Conservation (phyloP, 2,329 filamentous ascomycete species). For the Pseudocercospora cruenta region DNA sequence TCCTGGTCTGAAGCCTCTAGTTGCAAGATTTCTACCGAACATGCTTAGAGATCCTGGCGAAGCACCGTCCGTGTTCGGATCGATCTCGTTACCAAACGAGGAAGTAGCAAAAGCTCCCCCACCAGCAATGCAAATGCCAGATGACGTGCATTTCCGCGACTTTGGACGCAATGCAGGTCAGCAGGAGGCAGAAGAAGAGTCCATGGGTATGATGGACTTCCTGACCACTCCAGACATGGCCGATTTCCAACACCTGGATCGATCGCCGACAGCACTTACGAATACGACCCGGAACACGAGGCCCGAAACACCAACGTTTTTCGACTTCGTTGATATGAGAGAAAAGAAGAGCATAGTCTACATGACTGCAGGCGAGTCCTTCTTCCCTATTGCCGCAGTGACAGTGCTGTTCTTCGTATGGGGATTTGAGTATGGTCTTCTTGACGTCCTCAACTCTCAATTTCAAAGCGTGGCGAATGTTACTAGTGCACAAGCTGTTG, state of each 20-base stretch:
- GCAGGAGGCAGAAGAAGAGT: slow-evolving; percentile 17
- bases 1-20: slow-evolving; percentile 86
- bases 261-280: slow-evolving; percentile 44
- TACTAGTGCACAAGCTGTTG: slow-evolving; percentile 64
- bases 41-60: slow-evolving; percentile 56
- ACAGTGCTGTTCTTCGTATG: slow-evolving; percentile 84
- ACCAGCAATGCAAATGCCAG: slow-evolving; percentile 16
- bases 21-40: slow-evolving; percentile 64
- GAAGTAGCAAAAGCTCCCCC: slow-evolving; percentile 18
- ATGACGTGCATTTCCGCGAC: slow-evolving; percentile 32
- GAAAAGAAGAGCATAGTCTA: slow-evolving; percentile 72
- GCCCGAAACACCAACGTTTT: slow-evolving; percentile 58
- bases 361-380: slow-evolving; percentile 64
- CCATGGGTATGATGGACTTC: slow-evolving; percentile 58
- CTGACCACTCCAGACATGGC: slow-evolving; percentile 53
- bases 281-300: slow-evolving; percentile 45
- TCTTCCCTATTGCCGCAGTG: slow-evolving; percentile 74
- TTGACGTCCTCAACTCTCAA: slow-evolving; percentile 77
- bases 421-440: slow-evolving; percentile 86
- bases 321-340: slow-evolving; percentile 75
- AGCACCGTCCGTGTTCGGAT: slow-evolving; percentile 37
- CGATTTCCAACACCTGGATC: slow-evolving; percentile 36
- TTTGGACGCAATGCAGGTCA: slow-evolving; percentile 25
- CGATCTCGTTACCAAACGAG: slow-evolving; percentile 25
- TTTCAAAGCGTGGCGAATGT: slow-evolving; percentile 67